Conservation (phyloP, 257 asterid species). For the Capsicum chinense region DNA sequence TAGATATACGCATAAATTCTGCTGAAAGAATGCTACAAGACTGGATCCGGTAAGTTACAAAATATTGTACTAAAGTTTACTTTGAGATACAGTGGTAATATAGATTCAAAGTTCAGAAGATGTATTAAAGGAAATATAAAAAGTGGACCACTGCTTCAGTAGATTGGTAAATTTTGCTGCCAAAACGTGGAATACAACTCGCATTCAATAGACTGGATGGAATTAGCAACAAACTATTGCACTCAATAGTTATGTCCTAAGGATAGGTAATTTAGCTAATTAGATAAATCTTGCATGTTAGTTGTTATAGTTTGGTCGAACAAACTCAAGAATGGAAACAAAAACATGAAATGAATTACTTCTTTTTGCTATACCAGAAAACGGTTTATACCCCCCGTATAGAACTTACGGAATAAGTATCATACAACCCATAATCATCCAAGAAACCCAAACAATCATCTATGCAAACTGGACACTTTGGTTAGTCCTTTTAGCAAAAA, state of each 20-base stretch:
- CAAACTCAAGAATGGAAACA: background rate
- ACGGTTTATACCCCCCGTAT: background rate
- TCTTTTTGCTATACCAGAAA: constrained; percentile 15
- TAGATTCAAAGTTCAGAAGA: background rate
- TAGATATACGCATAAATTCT: constrained; percentile 85
- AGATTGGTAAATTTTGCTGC: background rate
- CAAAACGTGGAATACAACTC: constrained; percentile 2
- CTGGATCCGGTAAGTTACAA: constrained; percentile 74
- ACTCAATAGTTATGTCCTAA: constrained; percentile 21
- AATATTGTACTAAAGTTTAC: constrained; percentile 21
- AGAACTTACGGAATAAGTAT: background rate
- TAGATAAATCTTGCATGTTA: constrained; percentile 11
- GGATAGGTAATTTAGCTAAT: background rate
- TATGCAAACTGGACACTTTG: background rate
- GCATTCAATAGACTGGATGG: background rate
- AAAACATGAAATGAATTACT: background rate
- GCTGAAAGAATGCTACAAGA: constrained; percentile 99
- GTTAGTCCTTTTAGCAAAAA: background rate
- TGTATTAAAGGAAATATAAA: constrained; percentile 15
- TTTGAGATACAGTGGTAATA: background rate
- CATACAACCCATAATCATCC: background rate
- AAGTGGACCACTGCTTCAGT: background rate
- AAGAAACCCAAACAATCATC: background rate
- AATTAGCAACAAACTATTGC: constrained; percentile 12
- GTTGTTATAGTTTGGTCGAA: background rate